Base-by-base conservation (phyloP, 352 stramenopile species). In the Phytophthora nicotianae region DNA sequence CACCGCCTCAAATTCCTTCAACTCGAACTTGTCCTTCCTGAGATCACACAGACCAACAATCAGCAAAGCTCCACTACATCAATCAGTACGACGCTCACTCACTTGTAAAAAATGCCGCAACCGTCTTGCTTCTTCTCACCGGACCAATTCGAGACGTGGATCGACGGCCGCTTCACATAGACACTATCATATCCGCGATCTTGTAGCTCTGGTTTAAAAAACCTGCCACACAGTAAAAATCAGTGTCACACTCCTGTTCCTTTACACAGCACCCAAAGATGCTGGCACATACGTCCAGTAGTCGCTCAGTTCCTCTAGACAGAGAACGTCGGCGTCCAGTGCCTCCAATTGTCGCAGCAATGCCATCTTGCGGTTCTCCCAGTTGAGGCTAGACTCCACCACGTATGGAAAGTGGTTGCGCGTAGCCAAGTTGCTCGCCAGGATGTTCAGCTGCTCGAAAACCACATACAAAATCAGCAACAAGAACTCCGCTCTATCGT, bases 51-150 rank as follows among this genome's bases (percentile, higher is more conserved):
- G 23, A 50, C 5, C 0, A 11, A 20, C 0, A 20, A 29, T 49
- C 33, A 72, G 1, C 24, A 67, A 26, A 42, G 1, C 9, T 45
- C 0, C 17, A 52, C 13, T 50, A 27, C 17, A n/a, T 14, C 13
- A 62, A 50, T 9, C 17, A 54, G 5, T 27, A 26, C 16, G 7
- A 32, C 3, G 26, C 23, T 26, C 32, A 67, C 79, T 52, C 27
- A 90, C 82, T 93, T 91, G 75, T 86, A 96, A 43, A 96, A 96
- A 65, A 96, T 94, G 14, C 87, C 87, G 26, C 87, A 96, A 58
- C 87, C 87, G 59, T 96, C 87, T 37, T 89, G 81, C 58, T 96
- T 96, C 68, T 91, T 94, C 52, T 93, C 85, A 23, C 87, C 87
- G 14, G 85, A 94, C 87, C 87, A 96, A 32, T 86, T 94, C 17